phyloP scores from a whole-genome alignment of 805 yeast genomes.

The Brettanomyces anomalus region DNA sequence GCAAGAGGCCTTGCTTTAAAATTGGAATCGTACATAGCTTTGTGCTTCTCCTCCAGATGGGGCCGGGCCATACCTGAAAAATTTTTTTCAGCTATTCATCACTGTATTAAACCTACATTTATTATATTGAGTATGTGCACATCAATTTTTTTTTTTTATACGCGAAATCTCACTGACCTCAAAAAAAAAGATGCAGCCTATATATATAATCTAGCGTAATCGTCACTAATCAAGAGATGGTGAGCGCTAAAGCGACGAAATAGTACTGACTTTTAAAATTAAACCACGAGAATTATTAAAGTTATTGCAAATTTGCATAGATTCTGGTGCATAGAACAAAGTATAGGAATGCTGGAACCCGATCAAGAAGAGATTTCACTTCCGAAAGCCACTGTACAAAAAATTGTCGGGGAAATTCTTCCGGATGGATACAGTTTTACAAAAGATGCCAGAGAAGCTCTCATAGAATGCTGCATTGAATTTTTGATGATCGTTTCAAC shows the following conservation, averaged over 20 bases:
- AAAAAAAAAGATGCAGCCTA: too few relatives aligned
- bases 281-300: too few relatives aligned
- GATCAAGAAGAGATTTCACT: conserved; percentile 27
- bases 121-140: not conserved
- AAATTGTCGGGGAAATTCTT: conserved; percentile 81
- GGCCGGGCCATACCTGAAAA: too few relatives aligned
- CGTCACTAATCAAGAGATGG: too few relatives aligned
- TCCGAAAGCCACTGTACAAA: conserved; percentile 83
- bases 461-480: conserved; percentile 93
- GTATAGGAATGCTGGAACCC: conserved; percentile 4
- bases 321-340: too few relatives aligned
- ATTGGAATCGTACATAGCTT: too few relatives aligned
- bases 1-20: too few relatives aligned
- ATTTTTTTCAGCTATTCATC: too few relatives aligned
- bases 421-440: conserved; percentile 85
- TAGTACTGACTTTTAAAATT: not conserved
- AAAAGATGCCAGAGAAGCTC: conserved; percentile 89
- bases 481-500: conserved; percentile 91
- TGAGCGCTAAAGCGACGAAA: not conserved
- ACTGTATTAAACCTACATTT: too few relatives aligned
- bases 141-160: not conserved
- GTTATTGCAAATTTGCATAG: too few relatives aligned
- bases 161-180: not conserved
- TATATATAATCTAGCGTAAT: too few relatives aligned
- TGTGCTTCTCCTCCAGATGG: too few relatives aligned